phyloP scores from a whole-genome alignment of 2,329 filamentous ascomycete genomes.

The Neofusicoccum umdonicola region DNA sequence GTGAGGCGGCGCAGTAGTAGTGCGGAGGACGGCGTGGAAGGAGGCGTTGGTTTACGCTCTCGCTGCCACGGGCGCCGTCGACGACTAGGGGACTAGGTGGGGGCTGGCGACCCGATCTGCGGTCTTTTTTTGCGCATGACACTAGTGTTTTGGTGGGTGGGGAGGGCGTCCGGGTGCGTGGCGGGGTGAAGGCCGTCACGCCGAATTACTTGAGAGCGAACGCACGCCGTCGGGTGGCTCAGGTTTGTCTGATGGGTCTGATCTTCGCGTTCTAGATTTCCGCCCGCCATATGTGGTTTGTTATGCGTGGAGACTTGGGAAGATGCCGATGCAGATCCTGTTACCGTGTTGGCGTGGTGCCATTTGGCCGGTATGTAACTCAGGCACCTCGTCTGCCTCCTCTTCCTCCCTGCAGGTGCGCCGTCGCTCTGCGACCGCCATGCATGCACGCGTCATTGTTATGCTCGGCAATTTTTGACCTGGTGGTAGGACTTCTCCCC shows the following conservation, averaged over 20 bases:
- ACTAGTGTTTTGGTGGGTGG: conserved; percentile 11
- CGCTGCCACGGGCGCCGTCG: neutral
- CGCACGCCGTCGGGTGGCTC: neutral
- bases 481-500: neutral
- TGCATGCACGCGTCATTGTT: neutral
- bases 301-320: neutral
- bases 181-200: conserved; percentile 4
- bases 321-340: neutral
- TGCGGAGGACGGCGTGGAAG: neutral
- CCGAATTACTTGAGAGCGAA: neutral
- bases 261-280: conserved; percentile 1
- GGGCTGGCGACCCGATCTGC: neutral
- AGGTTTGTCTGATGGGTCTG: neutral
- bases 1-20: neutral
- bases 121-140: neutral
- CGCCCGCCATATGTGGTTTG: neutral
- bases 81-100: neutral
- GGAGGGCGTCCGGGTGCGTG: neutral
- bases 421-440: too few species aligned
- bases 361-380: neutral
- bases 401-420: neutral
- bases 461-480: neutral
- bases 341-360: neutral
- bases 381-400: neutral
- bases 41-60: neutral